phyloP scores from a whole-genome alignment of 805 yeast species.

The Debaryomyces castellii region DNA sequence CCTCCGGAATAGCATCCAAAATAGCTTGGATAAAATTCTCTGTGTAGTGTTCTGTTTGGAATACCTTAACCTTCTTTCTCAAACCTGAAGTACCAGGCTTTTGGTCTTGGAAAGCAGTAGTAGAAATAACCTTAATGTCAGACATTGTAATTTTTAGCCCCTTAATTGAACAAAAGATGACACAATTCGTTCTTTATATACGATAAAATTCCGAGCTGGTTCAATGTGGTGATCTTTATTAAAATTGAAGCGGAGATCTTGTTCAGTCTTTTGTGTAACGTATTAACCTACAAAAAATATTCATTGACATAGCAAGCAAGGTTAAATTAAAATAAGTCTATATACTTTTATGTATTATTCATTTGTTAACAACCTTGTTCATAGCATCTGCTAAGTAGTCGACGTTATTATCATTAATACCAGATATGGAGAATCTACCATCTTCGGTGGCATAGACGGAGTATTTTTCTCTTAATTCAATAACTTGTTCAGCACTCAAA shows the following conservation, averaged over 20 bases:
- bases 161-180: neutral
- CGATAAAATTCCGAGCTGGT: neutral
- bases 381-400: slow-evolving; percentile 67
- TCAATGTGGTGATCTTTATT: neutral
- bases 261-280: neutral
- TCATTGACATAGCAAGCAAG: neutral
- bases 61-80: slow-evolving; percentile 85
- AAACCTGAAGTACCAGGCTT: slow-evolving; percentile 98
- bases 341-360: slow-evolving; percentile 2
- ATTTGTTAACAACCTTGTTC: slow-evolving; percentile 45
- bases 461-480: slow-evolving; percentile 64
- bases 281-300: neutral
- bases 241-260: neutral
- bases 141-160: slow-evolving; percentile 2
- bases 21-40: slow-evolving; percentile 93
- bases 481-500: slow-evolving; percentile 66
- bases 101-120: slow-evolving; percentile 83
- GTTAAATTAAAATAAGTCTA: neutral
- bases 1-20: slow-evolving; percentile 87
- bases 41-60: slow-evolving; percentile 76
- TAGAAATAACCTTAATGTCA: slow-evolving; percentile 25
- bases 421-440: slow-evolving; percentile 91
- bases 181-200: neutral
- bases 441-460: slow-evolving; percentile 84
- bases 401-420: slow-evolving; percentile 78